Percentiles rank a stretch among this genome's conserved stretches.
Evolutionary conservation across 2,329 filamentous ascomycete species (phyloP).

Genomic region (Fusarium neocosmosporiellum): DNA sequence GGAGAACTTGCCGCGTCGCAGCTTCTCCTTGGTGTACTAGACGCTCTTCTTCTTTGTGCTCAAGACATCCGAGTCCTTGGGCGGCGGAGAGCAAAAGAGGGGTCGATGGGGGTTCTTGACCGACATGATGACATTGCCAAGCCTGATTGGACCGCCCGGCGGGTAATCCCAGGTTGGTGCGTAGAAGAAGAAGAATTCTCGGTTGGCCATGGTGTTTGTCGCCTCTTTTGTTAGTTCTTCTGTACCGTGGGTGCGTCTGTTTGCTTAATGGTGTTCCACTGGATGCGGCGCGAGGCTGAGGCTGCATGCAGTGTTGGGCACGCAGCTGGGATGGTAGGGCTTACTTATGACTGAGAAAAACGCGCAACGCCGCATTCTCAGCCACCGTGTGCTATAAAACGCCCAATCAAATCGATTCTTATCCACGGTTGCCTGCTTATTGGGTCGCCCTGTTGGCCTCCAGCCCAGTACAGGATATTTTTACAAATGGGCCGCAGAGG

Average conservation of each 20-base stretch:
- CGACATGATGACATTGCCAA: conserved; percentile 27
- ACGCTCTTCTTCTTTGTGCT: conserved; percentile 4
- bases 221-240: neutral
- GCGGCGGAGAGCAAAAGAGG: neutral
- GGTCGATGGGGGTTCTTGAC: conserved; percentile 19
- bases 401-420: neutral
- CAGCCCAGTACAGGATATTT: too few species aligned
- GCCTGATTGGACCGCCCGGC: conserved; percentile 5
- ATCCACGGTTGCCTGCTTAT: neutral
- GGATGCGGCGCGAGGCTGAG: neutral
- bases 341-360: neutral
- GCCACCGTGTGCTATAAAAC: neutral
- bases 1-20: conserved; percentile 3
- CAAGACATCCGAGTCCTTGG: neutral
- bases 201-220: conserved; percentile 4
- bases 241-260: neutral
- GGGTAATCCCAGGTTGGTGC: conserved; percentile 7
- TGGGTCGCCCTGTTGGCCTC: neutral
- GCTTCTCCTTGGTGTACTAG: conserved; percentile 14
- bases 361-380: neutral
- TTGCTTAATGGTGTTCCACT: neutral
- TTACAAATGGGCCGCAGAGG: neutral
- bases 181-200: conserved; percentile 11
- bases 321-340: neutral
- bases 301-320: neutral